These are phyloP conservation scores for Guyanaporus albipodus DNA, from an alignment of 768 basidiomycete species.

Conservation along the genomic window DNA sequence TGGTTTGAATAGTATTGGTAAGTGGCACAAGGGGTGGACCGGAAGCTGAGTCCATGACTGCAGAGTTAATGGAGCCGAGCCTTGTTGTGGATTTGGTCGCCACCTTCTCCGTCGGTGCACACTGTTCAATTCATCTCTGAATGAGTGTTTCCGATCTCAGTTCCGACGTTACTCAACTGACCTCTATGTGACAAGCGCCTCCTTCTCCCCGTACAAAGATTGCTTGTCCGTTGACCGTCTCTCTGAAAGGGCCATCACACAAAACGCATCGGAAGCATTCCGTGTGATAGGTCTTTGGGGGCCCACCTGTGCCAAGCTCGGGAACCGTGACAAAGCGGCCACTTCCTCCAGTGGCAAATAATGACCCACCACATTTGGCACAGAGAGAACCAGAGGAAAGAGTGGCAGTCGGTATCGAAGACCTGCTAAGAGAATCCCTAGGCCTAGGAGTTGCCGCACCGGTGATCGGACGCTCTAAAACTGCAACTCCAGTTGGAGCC, in stretches of 20 bases:
- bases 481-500: slow-evolving; percentile 3
- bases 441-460: slow-evolving; percentile 29
- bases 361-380: slow-evolving; percentile 51
- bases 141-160: slow-evolving; percentile 5
- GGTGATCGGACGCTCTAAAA: slow-evolving; percentile 13
- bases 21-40: slow-evolving; percentile 20
- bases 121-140: slow-evolving; percentile 27
- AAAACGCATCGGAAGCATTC: slow-evolving; percentile 72
- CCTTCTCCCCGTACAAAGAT: slow-evolving; percentile 63
- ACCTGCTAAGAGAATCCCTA: slow-evolving; percentile 21
- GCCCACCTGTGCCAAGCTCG: slow-evolving; percentile 36
- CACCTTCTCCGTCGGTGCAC: slow-evolving; percentile 39
- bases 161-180: slow-evolving; percentile 6
- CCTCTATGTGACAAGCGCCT: slow-evolving; percentile 70
- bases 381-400: slow-evolving; percentile 47
- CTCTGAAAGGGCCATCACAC: slow-evolving; percentile 62
- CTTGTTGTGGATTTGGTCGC: slow-evolving; percentile 10
- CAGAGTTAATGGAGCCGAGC: slow-evolving; percentile 10
- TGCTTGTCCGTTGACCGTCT: slow-evolving; percentile 56
- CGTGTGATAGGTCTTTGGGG: slow-evolving; percentile 63
- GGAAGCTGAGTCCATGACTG: slow-evolving; percentile 5
- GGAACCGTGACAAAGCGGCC: slow-evolving; percentile 74
- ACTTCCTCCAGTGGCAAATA: slow-evolving; percentile 55
- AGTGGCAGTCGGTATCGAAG: slow-evolving; percentile 29
- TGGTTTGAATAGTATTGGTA: slow-evolving; percentile 15